A percentile compares a stretch with the other conserved stretches of the same genome.
phyloP scores from a whole-genome alignment of 371 early-diverging fungal genomes.

The Apophysomyces elegans region DNA sequence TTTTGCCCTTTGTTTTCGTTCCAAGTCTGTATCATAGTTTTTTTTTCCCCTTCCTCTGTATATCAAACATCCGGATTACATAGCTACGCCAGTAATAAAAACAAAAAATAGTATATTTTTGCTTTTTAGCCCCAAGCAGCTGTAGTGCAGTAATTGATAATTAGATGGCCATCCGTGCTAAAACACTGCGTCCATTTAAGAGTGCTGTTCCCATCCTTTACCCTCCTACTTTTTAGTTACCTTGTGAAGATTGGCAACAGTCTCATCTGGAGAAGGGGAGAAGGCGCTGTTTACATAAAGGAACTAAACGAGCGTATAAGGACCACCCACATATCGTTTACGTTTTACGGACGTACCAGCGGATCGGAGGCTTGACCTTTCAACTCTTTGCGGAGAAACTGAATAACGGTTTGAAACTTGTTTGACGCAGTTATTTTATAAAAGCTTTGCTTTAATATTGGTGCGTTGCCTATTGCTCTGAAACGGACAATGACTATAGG shows the following conservation, averaged over 20 bases:
- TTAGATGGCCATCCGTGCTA: constrained; percentile 78
- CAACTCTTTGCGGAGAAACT: constrained; percentile 85
- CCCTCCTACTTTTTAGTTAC: constrained; percentile 38
- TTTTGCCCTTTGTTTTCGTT: constrained; percentile 4
- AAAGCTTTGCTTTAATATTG: constrained; percentile 84
- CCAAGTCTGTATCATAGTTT: constrained; percentile 12
- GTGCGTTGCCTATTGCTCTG: constrained; percentile 88
- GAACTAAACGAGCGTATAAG: constrained; percentile 56
- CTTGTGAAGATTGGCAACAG: constrained; percentile 79
- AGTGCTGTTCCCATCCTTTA: not conserved
- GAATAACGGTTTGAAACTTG: constrained; percentile 82
- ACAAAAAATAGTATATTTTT: constrained; percentile 11
- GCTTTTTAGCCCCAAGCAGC: constrained; percentile 81
- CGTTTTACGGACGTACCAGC: constrained; percentile 56
- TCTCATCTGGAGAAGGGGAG: constrained; percentile 94
- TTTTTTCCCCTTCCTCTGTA: constrained; percentile 6
- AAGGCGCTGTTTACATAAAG: constrained; percentile 93
- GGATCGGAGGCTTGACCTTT: constrained; percentile 76
- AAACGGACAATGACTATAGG: constrained; percentile 84
- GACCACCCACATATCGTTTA: too few relatives aligned
- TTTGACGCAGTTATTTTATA: constrained; percentile 85
- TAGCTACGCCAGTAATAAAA: not conserved
- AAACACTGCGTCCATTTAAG: constrained; percentile 62
- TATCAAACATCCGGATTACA: constrained; percentile 6
- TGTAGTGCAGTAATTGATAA: constrained; percentile 88